Evolutionary conservation across 441 rosid species (phyloP).

Genomic region (Croton setiger): DNA sequence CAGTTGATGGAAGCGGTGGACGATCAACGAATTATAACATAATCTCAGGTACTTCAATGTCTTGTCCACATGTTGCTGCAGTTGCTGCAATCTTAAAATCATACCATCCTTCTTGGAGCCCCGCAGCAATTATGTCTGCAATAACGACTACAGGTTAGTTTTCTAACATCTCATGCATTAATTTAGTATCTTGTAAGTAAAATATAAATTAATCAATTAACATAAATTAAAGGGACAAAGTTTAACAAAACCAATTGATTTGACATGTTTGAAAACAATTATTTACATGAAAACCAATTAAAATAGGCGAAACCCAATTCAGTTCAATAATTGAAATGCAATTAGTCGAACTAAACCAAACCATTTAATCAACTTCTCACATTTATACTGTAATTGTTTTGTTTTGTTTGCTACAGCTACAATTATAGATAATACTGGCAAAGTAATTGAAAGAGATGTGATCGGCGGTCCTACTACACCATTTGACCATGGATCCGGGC

Average conservation of each 20-base stretch:
- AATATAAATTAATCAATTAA: neutral
- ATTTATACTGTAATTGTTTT: slow-evolving; percentile 7
- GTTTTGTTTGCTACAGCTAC: slow-evolving; percentile 30
- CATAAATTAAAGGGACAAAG: no score
- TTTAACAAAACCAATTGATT: no score
- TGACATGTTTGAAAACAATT: no score
- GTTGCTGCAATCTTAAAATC: slow-evolving; percentile 47
- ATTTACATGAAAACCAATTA: no score
- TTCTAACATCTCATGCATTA: no score
- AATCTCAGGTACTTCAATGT: slow-evolving; percentile 50
- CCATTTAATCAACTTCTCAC: neutral
- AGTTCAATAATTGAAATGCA: no score
- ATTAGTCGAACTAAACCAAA: no score
- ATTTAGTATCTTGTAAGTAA: no score
- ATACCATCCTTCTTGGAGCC: slow-evolving; percentile 43
- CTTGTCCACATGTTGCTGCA: slow-evolving; percentile 52
- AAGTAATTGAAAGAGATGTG: slow-evolving; percentile 35
- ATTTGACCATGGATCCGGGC: slow-evolving; percentile 58
- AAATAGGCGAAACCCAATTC: no score
- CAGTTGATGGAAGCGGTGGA: slow-evolving; percentile 25
- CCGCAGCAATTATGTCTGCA: slow-evolving; percentile 54
- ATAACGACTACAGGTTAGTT: slow-evolving; percentile 51
- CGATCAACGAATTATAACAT: slow-evolving; percentile 36
- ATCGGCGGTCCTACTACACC: slow-evolving; percentile 36
- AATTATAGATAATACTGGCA: slow-evolving; percentile 29